phyloP scores from a whole-genome alignment of 306 rosid genomes.

The Cucurbita argyrosperma region DNA sequence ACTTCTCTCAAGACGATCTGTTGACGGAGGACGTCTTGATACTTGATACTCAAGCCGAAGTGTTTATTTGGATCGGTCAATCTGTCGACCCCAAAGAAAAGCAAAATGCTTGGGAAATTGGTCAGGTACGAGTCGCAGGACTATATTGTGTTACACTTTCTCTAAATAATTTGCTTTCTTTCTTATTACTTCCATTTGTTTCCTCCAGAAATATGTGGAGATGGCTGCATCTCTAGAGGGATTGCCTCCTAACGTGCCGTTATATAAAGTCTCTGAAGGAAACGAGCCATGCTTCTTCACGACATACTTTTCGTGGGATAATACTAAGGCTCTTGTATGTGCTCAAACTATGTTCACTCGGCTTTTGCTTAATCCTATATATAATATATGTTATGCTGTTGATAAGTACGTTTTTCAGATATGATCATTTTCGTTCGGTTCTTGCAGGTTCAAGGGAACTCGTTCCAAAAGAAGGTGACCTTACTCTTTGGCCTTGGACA shows the following conservation, averaged over 20 bases:
- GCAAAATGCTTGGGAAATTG: conserved; percentile 72
- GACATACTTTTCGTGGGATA: conserved; percentile 86
- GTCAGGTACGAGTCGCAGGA: conserved; percentile 36
- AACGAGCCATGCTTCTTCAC: conserved; percentile 96
- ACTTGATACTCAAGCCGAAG: conserved; percentile 96
- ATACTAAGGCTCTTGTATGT: conserved; percentile 66
- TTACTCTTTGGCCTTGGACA: conserved; percentile 74
- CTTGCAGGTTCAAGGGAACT: conserved; percentile 83
- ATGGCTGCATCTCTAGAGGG: conserved; percentile 83
- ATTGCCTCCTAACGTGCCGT: conserved; percentile 58
- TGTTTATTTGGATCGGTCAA: conserved; percentile 93
- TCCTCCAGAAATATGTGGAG: conserved; percentile 73
- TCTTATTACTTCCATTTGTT: background rate
- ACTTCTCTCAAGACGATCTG: conserved; percentile 90
- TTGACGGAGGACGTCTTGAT: conserved; percentile 83
- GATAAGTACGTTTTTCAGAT: background rate
- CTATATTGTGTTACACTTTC: conserved; percentile 7
- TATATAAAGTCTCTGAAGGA: conserved; percentile 90
- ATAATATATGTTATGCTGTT: background rate
- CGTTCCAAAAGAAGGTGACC: conserved; percentile 81
- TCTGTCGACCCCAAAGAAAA: conserved; percentile 78
- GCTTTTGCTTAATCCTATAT: conserved; percentile 4
- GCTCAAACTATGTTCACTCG: conserved; percentile 11
- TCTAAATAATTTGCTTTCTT: background rate
- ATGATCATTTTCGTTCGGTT: background rate